Conservation (phyloP, 306 rosid genomes). For the Glycyrrhiza uralensis region DNA sequence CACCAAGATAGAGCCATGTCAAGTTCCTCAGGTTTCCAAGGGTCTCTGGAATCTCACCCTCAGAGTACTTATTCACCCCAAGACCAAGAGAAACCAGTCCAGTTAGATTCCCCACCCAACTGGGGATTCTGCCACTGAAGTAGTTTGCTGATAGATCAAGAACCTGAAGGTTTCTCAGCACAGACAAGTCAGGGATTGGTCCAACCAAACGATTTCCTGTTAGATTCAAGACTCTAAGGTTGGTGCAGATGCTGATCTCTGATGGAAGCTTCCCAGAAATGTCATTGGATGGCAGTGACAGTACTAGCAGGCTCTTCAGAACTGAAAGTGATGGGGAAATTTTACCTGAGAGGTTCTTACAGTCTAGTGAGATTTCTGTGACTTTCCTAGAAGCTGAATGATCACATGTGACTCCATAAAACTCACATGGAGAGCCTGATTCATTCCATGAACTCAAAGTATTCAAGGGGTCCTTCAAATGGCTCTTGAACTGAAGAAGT, state of each 20-base stretch:
- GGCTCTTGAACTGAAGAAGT: slow-evolving; percentile 63
- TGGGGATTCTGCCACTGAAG: slow-evolving; percentile 57
- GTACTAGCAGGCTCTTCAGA: slow-evolving; percentile 48
- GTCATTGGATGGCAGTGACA: slow-evolving; percentile 55
- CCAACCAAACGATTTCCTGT: slow-evolving; percentile 54
- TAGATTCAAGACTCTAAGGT: slow-evolving; percentile 68
- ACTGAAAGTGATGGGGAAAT: slow-evolving; percentile 55
- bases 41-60: slow-evolving; percentile 53
- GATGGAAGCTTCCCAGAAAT: slow-evolving; percentile 66
- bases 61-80: slow-evolving; percentile 53
- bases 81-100: slow-evolving; percentile 51
- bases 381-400: slow-evolving; percentile 48
- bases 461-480: slow-evolving; percentile 63
- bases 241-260: slow-evolving; percentile 41
- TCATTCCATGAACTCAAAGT: slow-evolving; percentile 63
- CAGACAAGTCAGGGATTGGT: slow-evolving; percentile 68
- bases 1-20: slow-evolving; percentile 71
- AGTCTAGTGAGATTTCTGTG: slow-evolving; percentile 51
- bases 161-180: slow-evolving; percentile 50
- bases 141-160: slow-evolving; percentile 69
- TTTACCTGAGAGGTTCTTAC: slow-evolving; percentile 65
- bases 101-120: slow-evolving; percentile 74
- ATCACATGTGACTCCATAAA: slow-evolving; percentile 65
- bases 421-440: slow-evolving; percentile 55
- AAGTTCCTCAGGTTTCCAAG: slow-evolving; percentile 67